Base-by-base conservation (phyloP, 140 eudicot species). In the Stevia rebaudiana region DNA sequence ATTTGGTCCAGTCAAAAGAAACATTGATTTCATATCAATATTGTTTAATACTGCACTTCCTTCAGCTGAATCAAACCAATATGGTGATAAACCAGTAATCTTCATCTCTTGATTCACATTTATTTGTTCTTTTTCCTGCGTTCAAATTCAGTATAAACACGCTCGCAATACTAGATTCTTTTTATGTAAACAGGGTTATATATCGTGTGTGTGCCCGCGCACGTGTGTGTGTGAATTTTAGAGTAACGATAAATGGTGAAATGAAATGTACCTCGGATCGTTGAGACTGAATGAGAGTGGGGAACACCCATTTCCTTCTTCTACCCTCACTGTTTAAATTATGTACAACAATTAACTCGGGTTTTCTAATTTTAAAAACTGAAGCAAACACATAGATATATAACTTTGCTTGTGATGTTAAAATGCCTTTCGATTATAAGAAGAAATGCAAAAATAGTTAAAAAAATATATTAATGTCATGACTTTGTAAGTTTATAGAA, bases 271-370 rank as follows among this genome's bases (percentile, higher is more conserved):
- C 96, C 96, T 83, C 73, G 3, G 76, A 56, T 16, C 44, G 61
- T 49, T 65, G 63, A 43, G 73, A 72, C 75, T 77, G 85, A 53
- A 72, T 41, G 52, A 92, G 90, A 46, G 80, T 83, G 11, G 98
- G 98, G 58, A 92, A 92, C 67, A 85, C 86, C 98, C 98, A 92
- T 71, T 85, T 85, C 55, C 98, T 79, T 71, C 98, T 75, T 72
- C 95, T 85, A 57, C 98, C 96, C 68, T 92, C 98, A 79, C 98
- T 92, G 92, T 59, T 55, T 35, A 63, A 57, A 21, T 1, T n/a
- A 55, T 16, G 31, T 21, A 28, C 10, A 44, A 42, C 60, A 19
- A 64, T 51, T 8, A 62, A 59, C 56, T 52, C 11, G 54, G 18
- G 31, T 55, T 56, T 42, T 41, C 47, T 43, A 40, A 70, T 33